Evolutionary conservation across 1,139 yeast species (phyloP), one percentile per base, ranked within the genome.

Genomic region (Scheffersomyces quercinus): DNA sequence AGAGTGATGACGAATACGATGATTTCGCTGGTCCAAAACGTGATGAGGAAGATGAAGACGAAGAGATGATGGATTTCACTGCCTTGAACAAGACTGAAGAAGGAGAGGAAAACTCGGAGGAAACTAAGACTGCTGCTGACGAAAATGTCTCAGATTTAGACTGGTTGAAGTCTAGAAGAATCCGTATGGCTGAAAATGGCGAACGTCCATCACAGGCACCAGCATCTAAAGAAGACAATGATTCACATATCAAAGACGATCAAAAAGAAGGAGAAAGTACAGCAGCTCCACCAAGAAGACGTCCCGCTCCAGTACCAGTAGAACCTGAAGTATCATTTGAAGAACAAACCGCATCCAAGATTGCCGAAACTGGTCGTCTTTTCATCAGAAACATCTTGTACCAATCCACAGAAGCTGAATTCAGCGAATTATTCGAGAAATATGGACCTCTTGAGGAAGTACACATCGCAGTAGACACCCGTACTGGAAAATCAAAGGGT

Each of bases 401-500:
- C 58, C 73, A 86, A 0, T 82, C 96, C 3, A 79, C 87, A 0
- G 98, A 91, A 60, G 80, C 79, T 1, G 99, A 93, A 44, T 85
- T 90, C 58, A 68, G 72, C 35, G 67, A 73, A 2, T 68, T 90
- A 24, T 85, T 87, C 58, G 54, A 69, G 4, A 54, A 62, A 7
- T 86, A 65, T 52, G 95, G 95, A 10, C 62, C 70, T 3, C 67
- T 86, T 38, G 84, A 81, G 51, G 93, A 86, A 65, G 96, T 90
- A 1, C 99, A 93, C 63, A 72, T 93, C 53, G 97, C 99, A 1
- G 67, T 90, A 33, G 98, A 93, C 59, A 85, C 96, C 3, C 79
- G 95, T 65, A 88, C 95, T 0, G 95, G 95, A 8, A 81, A 84
- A 56, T 85, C 97, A 1, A 93, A 93, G 64, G 99, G 99, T 0